Evolutionary conservation across 805 yeast species (phyloP), one percentile per base, ranked within the genome.

Genomic region (Zygoascus tannicola): DNA sequence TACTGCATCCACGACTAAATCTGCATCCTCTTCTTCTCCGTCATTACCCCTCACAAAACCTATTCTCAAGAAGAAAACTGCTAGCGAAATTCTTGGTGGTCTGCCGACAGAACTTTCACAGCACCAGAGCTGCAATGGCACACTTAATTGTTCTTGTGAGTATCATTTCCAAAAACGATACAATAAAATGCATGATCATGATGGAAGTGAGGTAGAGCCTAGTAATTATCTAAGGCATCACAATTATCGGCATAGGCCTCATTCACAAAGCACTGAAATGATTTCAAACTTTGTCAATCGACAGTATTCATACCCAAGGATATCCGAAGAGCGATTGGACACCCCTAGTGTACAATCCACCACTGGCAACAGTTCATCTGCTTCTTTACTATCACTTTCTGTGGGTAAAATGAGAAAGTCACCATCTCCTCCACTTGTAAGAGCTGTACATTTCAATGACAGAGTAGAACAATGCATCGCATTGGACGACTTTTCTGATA

Each of bases 381-480:
- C 35, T 7, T 37, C 40, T 22, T 16, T 37, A 3, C 8, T 37
- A 19, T 37, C 40, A 12, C 7, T 37, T 12, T 26, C 30, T 8
- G 12, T 26, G 30, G 30, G 12, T 26, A 26, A 12, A 26, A 26
- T 12, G 10, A 26, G 30, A 12, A 26, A 26, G 12, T 37, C 40
- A 7, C 21, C 23, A 14, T 37, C 40, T n/a, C 40, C 40, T 37
- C 21, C 40, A 7, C 4, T n/a, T 33, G 4, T 15, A 14, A 22
- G 40, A 37, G 22, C 23, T 54, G 88, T 92, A 49, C 97, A 88
- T 63, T 92, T 92, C 66, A 92, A 82, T 60, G 94, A 86, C 59
- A 78, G 87, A 43, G 99, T 92, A 26, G 88, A 86, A 60, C 99
- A 92, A 63, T 92, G 98, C 63, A 79, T 85, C 49, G 88, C 95